phyloP scores from a whole-genome alignment of 345 rosid species.

The Rubroshorea leprosula region DNA sequence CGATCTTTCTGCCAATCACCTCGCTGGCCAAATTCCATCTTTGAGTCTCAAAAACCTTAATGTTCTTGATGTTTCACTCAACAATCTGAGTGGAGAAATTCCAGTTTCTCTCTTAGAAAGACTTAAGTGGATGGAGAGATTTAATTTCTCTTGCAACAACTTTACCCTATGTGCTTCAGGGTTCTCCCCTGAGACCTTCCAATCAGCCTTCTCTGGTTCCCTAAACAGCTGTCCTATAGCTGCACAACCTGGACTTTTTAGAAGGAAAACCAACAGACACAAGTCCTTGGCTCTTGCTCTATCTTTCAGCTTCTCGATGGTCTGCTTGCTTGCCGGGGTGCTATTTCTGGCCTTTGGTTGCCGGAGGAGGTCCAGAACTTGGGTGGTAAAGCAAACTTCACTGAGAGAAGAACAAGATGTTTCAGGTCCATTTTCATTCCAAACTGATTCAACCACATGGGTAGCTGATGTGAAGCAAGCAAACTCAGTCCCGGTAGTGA shows the following conservation, averaged over 20 bases:
- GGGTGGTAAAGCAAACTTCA: conserved; percentile 55
- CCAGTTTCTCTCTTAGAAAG: conserved; percentile 48
- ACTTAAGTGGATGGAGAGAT: conserved; percentile 54
- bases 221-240: conserved; percentile 77
- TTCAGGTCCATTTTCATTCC: conserved; percentile 85
- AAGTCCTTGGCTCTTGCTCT: conserved; percentile 57
- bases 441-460: conserved; percentile 89
- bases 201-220: conserved; percentile 55
- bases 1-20: conserved; percentile 73
- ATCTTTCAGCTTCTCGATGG: conserved; percentile 55
- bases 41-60: conserved; percentile 39
- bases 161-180: conserved; percentile 59
- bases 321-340: conserved; percentile 57
- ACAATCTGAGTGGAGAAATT: conserved; percentile 78
- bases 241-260: conserved; percentile 58
- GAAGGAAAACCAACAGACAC: conserved; percentile 35
- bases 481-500: conserved; percentile 57
- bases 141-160: conserved; percentile 90
- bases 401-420: conserved; percentile 69
- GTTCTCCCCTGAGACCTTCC: conserved; percentile 39
- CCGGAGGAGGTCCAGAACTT: conserved; percentile 44
- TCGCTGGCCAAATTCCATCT: conserved; percentile 51
- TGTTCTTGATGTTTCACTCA: conserved; percentile 65
- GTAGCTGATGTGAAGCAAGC: conserved; percentile 92
- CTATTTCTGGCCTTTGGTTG: conserved; percentile 67